A percentile compares a stretch with the other conserved stretches of the same genome.
These are phyloP conservation scores for Crataegus laevigata DNA, from an alignment of 306 rosid genomes.

Conservation along the genomic window DNA sequence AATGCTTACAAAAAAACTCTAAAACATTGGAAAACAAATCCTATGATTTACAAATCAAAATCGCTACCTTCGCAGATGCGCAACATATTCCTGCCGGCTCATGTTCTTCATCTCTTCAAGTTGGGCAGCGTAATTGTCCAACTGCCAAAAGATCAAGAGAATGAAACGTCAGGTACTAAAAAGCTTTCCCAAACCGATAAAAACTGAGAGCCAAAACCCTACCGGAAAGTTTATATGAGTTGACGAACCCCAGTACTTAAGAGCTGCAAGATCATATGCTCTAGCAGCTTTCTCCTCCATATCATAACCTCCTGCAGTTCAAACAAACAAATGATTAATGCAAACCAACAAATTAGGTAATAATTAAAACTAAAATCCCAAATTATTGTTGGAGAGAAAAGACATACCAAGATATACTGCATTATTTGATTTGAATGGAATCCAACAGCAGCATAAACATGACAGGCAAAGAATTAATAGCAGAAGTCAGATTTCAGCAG, in stretches of 20 bases:
- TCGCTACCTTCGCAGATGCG: constrained; percentile 78
- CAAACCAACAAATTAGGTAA: not conserved
- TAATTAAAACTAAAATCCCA: not conserved
- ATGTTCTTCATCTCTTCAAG: constrained; percentile 93
- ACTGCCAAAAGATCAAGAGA: constrained; percentile 29
- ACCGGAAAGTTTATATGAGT: constrained; percentile 91
- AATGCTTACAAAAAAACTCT: not conserved
- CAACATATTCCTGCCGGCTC: constrained; percentile 93
- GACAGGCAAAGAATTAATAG: constrained; percentile 28
- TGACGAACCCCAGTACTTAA: constrained; percentile 94
- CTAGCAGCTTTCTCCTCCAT: constrained; percentile 99
- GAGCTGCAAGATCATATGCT: constrained; percentile 96
- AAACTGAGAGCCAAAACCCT: not conserved
- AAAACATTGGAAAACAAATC: not conserved
- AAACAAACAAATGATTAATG: not conserved
- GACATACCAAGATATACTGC: constrained; percentile 84
- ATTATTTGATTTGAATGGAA: constrained; percentile 32
- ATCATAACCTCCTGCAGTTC: constrained; percentile 81
- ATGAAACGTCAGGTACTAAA: not conserved
- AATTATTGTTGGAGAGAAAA: not conserved
- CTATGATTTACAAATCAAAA: not conserved
- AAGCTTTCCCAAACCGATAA: not conserved
- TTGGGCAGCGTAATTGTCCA: constrained; percentile 59
- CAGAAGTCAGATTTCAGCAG: constrained; percentile 26
- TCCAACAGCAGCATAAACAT: constrained; percentile 27